Conservation (phyloP, 441 rosid genomes). For the Erodium trifolium region DNA sequence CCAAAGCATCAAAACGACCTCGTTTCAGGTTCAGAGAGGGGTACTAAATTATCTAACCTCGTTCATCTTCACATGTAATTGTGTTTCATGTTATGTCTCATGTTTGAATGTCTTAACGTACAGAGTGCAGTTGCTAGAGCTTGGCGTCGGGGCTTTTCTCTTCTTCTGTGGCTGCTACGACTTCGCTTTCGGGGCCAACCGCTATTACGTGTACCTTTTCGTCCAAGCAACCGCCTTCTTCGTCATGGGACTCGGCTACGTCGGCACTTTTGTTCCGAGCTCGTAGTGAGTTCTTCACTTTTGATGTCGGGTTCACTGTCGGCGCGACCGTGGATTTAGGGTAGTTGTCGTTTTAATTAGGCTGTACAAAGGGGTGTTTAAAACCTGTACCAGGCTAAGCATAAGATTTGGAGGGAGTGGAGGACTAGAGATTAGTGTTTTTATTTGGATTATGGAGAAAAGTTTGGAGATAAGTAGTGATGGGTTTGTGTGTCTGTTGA, state of each 20-base stretch:
- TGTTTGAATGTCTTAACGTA: background rate
- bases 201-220: conserved; percentile 54
- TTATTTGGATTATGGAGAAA: background rate
- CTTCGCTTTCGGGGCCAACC: conserved; percentile 49
- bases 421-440: background rate
- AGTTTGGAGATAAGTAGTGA: background rate
- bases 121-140: conserved; percentile 65
- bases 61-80: too few species aligned
- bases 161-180: conserved; percentile 75
- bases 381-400: background rate
- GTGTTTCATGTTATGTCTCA: too few species aligned
- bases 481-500: background rate
- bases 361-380: background rate
- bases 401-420: background rate
- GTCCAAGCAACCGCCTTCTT: conserved; percentile 72
- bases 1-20: conserved; percentile 37
- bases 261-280: conserved; percentile 57
- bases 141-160: conserved; percentile 56
- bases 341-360: background rate
- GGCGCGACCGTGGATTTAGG: background rate
- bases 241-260: conserved; percentile 63
- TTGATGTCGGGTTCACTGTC: too few species aligned
- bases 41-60: conserved; percentile 23
- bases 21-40: conserved; percentile 64
- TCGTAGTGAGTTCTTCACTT: conserved; percentile 16